Evolutionary conservation across 305 asterid species (phyloP).

Genomic region (Fraxinus angustifolia): DNA sequence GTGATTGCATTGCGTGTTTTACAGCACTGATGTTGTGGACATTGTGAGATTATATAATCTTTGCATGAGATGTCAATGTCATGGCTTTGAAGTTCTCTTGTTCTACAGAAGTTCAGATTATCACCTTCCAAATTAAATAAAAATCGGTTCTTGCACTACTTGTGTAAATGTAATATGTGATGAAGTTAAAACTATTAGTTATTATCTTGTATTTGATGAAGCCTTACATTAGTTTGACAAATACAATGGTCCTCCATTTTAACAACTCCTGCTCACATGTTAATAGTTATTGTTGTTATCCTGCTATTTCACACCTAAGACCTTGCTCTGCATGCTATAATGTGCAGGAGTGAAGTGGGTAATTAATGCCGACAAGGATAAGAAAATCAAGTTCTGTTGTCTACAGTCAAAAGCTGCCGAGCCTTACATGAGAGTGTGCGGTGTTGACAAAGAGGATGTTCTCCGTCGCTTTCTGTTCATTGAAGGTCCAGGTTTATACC

Average conservation of each 20-base stretch:
- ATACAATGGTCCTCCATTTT: background rate
- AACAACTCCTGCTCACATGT: background rate
- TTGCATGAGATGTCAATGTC: background rate
- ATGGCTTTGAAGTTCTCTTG: background rate
- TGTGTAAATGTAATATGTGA: background rate
- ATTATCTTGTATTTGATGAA: background rate
- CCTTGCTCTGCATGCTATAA: background rate
- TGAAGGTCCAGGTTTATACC: conserved; percentile 78
- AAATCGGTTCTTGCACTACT: background rate
- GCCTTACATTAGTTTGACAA: background rate
- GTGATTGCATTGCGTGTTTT: background rate
- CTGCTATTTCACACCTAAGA: background rate
- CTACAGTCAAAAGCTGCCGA: conserved; percentile 89
- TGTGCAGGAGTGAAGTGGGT: conserved; percentile 83
- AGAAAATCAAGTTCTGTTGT: conserved; percentile 87
- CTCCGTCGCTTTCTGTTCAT: conserved; percentile 76
- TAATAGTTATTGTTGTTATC: background rate
- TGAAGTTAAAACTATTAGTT: background rate
- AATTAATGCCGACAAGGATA: conserved; percentile 67
- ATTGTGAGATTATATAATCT: background rate
- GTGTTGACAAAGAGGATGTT: conserved; percentile 66
- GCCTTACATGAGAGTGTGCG: conserved; percentile 70
- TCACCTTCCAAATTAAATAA: background rate
- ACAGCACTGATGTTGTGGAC: background rate
- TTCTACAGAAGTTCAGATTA: conserved; percentile 3